Evolutionary conservation across 106 monocot genomes (phyloP), one percentile per base, ranked within the genome.

Genomic region (Dioscorea zingiberensis): DNA sequence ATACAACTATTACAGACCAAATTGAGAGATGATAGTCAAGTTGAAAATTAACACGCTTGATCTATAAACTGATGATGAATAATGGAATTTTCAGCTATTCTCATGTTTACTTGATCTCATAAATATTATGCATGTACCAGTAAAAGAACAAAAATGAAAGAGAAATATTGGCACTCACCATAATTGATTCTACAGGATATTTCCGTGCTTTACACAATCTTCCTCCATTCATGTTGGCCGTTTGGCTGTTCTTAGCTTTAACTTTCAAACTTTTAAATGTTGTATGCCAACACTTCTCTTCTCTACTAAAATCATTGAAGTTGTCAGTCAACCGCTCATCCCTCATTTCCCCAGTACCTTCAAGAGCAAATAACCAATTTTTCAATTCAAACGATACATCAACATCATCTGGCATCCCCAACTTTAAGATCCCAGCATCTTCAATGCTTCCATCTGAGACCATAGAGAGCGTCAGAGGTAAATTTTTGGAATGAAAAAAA

Each of bases 341-440:
- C 47, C 62, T 59, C 57, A 70, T 65, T 62, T 98, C 88, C 46
- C 77, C 65, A 27, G 70, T 72, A n/a, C 97, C 97, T 89, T 98
- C 92, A 67, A 98, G 88, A 63, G 97, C 97, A 77, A 98, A 98
- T 27, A 98, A 73, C 97, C 97, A 98, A 71, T 98, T 86, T 55
- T 79, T 74, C 44, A 98, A 71, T 68, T 92, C 84, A 62, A 98
- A 60, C 60, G 78, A 76, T 49, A 89, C 66, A 81, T 92, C 97
- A 67, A 98, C 45, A 71, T 98, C 97, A 80, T 98, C 97, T 58
- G 97, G 97, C 70, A 73, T 84, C 62, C 88, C 88, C 64, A 97
- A 48, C 57, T 97, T 83, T 74, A 85, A 63, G 65, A 71, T 63
- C 69, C 62, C 74, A n/a, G 76, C 77, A 3, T 73, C 86, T 73